phyloP scores from a whole-genome alignment of 2,329 filamentous ascomycete species.

The Alternaria ethzedia region DNA sequence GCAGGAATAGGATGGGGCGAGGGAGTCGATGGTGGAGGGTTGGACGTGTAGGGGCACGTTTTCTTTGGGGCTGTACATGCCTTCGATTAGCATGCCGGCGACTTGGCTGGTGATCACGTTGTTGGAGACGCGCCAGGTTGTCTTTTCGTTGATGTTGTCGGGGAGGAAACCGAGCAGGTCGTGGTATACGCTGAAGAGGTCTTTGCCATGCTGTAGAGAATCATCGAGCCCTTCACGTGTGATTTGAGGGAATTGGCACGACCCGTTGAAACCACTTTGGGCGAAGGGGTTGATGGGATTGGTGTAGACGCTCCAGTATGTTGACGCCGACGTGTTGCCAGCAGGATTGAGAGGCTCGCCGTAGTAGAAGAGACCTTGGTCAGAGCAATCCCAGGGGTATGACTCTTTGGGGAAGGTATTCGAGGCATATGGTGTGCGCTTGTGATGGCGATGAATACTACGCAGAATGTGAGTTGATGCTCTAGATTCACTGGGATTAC shows the following conservation, averaged over 20 bases:
- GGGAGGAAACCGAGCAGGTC: constrained; percentile 73
- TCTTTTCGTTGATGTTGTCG: constrained; percentile 48
- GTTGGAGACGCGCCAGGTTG: constrained; percentile 76
- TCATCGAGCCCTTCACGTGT: constrained; percentile 74
- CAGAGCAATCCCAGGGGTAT: constrained; percentile 75
- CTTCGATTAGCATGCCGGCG: constrained; percentile 74
- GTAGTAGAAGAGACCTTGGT: constrained; percentile 74
- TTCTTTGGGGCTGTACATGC: constrained; percentile 58
- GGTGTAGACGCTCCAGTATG: constrained; percentile 71
- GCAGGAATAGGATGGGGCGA: constrained; percentile 77
- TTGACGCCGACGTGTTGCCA: constrained; percentile 58
- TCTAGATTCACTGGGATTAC: not conserved
- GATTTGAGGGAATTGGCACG: constrained; percentile 83
- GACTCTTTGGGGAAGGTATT: constrained; percentile 79
- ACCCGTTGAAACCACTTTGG: constrained; percentile 71
- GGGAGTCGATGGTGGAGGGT: constrained; percentile 67
- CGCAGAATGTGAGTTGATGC: not conserved
- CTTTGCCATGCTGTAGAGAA: constrained; percentile 76
- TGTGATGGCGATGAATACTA: constrained; percentile 79
- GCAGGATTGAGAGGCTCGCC: constrained; percentile 61
- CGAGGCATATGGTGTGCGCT: constrained; percentile 78
- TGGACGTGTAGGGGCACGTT: constrained; percentile 51
- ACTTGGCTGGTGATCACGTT: constrained; percentile 85
- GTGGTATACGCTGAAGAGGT: constrained; percentile 78
- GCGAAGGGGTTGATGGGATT: constrained; percentile 71